phyloP scores from a whole-genome alignment of 2,329 filamentous ascomycete species.

The Paecilomyces niveus region DNA sequence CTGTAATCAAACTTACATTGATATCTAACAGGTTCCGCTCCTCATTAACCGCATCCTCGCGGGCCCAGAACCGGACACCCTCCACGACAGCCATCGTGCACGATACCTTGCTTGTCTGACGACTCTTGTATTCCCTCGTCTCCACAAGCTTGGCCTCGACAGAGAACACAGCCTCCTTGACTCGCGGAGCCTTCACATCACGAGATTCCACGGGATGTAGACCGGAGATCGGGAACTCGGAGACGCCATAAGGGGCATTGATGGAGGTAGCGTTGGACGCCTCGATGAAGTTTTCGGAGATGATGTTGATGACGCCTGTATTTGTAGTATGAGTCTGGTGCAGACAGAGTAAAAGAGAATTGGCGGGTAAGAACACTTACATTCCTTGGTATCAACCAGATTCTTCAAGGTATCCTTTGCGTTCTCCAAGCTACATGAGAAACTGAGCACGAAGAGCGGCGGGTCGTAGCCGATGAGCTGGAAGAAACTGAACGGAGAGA shows the following conservation, averaged over 20 bases:
- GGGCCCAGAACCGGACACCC: slow-evolving; percentile 73
- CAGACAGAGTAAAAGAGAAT: too few relatives aligned
- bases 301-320: slow-evolving; percentile 65
- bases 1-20: slow-evolving; percentile 20
- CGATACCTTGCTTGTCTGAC: slow-evolving; percentile 61
- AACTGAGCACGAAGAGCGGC: slow-evolving; percentile 62
- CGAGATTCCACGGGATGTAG: slow-evolving; percentile 58
- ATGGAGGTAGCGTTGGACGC: slow-evolving; percentile 69
- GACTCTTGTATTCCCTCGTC: slow-evolving; percentile 63
- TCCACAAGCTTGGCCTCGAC: slow-evolving; percentile 69
- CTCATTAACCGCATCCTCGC: slow-evolving; percentile 75
- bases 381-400: slow-evolving; percentile 61
- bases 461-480: slow-evolving; percentile 73
- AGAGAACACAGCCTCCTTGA: slow-evolving; percentile 70
- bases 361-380: neutral
- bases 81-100: slow-evolving; percentile 67
- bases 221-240: slow-evolving; percentile 69
- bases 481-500: slow-evolving; percentile 78
- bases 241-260: slow-evolving; percentile 64
- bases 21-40: slow-evolving; percentile 65
- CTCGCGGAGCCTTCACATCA: slow-evolving; percentile 60
- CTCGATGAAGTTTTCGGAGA: slow-evolving; percentile 74
- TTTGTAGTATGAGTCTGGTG: neutral
- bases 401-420: slow-evolving; percentile 74
- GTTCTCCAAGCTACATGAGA: slow-evolving; percentile 43